phyloP scores from a whole-genome alignment of 208 protist species.

The Wallacemonas sp. region DNA sequence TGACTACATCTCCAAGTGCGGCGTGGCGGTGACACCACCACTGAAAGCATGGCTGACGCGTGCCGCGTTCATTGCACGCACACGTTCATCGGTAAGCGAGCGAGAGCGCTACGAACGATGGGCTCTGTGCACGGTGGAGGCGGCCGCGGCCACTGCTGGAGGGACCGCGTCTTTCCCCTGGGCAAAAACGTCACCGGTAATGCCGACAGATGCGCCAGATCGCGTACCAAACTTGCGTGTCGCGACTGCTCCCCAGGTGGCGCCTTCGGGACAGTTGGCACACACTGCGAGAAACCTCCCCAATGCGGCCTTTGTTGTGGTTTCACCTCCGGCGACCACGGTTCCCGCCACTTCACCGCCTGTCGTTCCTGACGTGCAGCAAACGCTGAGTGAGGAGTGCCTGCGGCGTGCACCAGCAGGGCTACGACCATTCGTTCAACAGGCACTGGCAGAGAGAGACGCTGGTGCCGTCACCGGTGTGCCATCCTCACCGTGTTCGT shows the following conservation, averaged over 20 bases:
- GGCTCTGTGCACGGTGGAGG: constrained; percentile 56
- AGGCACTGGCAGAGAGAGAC: constrained; percentile 57
- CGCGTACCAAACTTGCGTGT: constrained; percentile 27
- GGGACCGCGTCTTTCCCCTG: constrained; percentile 45
- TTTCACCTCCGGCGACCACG: neutral
- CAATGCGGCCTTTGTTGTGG: neutral
- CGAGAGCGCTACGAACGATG: constrained; percentile 61
- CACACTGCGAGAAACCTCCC: neutral
- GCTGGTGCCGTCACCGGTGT: no score
- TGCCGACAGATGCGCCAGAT: constrained; percentile 47
- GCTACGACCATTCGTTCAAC: constrained; percentile 50
- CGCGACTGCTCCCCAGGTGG: constrained; percentile 8
- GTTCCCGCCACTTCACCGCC: neutral
- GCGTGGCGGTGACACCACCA: constrained; percentile 40
- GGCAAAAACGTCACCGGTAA: constrained; percentile 51
- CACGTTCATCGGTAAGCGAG: constrained; percentile 31
- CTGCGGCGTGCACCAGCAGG: constrained; percentile 42
- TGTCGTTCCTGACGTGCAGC: constrained; percentile 7
- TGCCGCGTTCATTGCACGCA: constrained; percentile 53
- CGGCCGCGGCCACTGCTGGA: constrained; percentile 27
- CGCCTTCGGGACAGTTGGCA: neutral
- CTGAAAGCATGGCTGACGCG: constrained; percentile 66
- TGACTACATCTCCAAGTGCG: constrained; percentile 46
- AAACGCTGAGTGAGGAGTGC: constrained; percentile 39
- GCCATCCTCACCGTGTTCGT: no score